Conservation (phyloP, 108 stramenopile genomes). For the Licmophora abbreviata region DNA sequence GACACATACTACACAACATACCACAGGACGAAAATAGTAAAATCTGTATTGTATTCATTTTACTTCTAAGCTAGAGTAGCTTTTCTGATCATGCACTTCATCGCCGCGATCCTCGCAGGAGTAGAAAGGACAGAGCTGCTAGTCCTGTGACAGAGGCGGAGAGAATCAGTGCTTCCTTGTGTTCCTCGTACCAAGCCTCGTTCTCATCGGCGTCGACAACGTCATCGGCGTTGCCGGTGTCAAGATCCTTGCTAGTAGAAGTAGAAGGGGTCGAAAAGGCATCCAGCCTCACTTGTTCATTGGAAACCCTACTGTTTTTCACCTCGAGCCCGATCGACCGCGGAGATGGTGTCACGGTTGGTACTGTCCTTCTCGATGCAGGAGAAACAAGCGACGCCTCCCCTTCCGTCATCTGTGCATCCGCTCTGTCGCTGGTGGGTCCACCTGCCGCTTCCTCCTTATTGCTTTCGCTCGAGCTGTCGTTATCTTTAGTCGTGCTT, state of each 20-base stretch:
- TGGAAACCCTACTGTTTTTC: slow-evolving; percentile 3
- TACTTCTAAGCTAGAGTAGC: too few species aligned
- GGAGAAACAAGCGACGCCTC: background rate
- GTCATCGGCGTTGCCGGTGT: slow-evolving; percentile 7
- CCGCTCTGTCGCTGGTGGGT: background rate
- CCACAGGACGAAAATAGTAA: too few species aligned
- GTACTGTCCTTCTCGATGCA: background rate
- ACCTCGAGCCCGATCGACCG: background rate
- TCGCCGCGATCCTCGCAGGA: background rate
- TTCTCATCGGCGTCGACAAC: slow-evolving; percentile 19
- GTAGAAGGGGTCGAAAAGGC: background rate
- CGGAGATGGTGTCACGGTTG: background rate
- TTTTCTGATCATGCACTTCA: background rate
- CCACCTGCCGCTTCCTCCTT: background rate
- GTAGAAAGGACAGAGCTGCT: slow-evolving; percentile 16
- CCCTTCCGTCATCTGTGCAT: background rate
- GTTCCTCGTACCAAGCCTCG: slow-evolving; percentile 33
- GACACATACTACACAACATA: too few species aligned
- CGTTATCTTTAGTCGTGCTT: background rate
- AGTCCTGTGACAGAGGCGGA: slow-evolving; percentile 12
- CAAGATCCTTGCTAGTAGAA: slow-evolving; percentile 6
- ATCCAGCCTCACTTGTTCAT: background rate
- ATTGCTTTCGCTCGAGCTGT: background rate
- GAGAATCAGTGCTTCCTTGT: slow-evolving; percentile 33
- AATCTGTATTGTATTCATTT: too few species aligned